These are phyloP conservation scores for Hanseniaspora pseudoguilliermondii DNA, from an alignment of 805 yeast genomes.

Conservation along the genomic window DNA sequence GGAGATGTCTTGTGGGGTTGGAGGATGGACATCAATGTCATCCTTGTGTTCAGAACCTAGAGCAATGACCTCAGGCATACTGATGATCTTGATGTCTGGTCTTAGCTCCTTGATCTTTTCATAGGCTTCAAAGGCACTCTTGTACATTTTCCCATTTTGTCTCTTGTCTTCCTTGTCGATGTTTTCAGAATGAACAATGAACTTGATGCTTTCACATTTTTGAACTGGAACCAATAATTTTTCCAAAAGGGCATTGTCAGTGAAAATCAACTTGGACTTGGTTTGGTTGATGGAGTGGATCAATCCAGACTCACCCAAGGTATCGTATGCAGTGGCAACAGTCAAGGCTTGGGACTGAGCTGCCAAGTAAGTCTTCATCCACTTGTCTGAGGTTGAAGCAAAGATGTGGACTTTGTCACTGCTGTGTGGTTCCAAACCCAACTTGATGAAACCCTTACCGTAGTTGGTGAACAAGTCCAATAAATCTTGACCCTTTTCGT, in stretches of 20 bases:
- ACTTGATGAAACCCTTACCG: constrained; percentile 63
- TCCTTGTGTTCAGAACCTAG: constrained; percentile 47
- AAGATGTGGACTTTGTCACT: constrained; percentile 63
- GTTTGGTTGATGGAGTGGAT: constrained; percentile 79
- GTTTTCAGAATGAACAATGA: constrained; percentile 56
- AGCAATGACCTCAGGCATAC: constrained; percentile 51
- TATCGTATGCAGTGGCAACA: constrained; percentile 90
- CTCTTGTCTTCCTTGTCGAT: constrained; percentile 53
- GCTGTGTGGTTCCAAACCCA: constrained; percentile 56
- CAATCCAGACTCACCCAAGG: constrained; percentile 79
- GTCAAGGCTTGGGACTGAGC: constrained; percentile 69
- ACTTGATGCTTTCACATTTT: constrained; percentile 47
- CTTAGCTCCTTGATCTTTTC: constrained; percentile 49
- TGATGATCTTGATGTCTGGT: constrained; percentile 60
- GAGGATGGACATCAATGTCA: constrained; percentile 31
- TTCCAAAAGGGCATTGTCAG: constrained; percentile 62
- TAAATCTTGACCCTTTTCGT: constrained; percentile 49
- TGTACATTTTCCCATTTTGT: constrained; percentile 45
- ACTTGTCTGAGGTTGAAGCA: constrained; percentile 75
- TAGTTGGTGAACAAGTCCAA: constrained; percentile 35
- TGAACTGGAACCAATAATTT: constrained; percentile 62
- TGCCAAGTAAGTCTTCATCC: constrained; percentile 83
- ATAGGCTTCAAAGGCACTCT: constrained; percentile 44
- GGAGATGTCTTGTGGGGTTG: constrained; percentile 39
- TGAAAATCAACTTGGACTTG: constrained; percentile 61